phyloP scores from a whole-genome alignment of 2,329 filamentous ascomycete species.

The Fusarium algeriense region DNA sequence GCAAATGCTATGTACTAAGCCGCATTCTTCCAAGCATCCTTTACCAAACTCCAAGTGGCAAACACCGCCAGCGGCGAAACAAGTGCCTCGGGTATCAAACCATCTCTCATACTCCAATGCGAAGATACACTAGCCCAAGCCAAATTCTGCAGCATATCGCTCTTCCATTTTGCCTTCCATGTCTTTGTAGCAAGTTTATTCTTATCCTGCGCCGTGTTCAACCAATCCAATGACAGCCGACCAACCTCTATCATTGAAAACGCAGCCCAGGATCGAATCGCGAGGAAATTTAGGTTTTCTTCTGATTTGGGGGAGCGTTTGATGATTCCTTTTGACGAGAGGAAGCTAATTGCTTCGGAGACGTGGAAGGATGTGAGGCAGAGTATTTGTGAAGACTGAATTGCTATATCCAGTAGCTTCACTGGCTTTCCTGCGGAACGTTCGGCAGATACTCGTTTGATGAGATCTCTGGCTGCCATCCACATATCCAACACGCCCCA shows the following conservation, averaged over 20 bases:
- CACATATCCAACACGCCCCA: conserved; percentile 8
- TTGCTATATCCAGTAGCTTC: accelerated
- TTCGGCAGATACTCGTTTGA: accelerated
- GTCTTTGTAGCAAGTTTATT: not conserved
- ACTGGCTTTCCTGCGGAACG: accelerated
- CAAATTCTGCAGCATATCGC: conserved; percentile 12
- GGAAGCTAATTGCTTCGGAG: not conserved
- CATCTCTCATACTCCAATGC: conserved; percentile 13
- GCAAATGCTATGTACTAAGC: not conserved
- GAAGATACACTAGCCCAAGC: conserved; percentile 7
- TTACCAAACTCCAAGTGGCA: conserved; percentile 12
- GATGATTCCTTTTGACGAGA: not conserved
- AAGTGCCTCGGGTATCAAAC: conserved; percentile 4
- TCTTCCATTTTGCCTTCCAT: not conserved
- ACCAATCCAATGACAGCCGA: not conserved
- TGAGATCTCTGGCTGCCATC: not conserved
- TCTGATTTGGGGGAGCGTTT: not conserved
- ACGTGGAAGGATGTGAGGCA: conserved; percentile 13
- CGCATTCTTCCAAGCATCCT: conserved; percentile 2
- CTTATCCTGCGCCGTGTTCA: no score
- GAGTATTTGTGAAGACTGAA: not conserved
- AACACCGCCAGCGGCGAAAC: conserved; percentile 14
- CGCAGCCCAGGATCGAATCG: conserved; percentile 11
- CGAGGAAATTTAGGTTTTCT: not conserved
- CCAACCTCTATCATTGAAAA: conserved; percentile 9